A percentile compares a stretch with the other conserved stretches of the same genome.
These are phyloP conservation scores for Curvularia sp. DNA, from an alignment of 2,329 filamentous ascomycete species.

Conservation along the genomic window DNA sequence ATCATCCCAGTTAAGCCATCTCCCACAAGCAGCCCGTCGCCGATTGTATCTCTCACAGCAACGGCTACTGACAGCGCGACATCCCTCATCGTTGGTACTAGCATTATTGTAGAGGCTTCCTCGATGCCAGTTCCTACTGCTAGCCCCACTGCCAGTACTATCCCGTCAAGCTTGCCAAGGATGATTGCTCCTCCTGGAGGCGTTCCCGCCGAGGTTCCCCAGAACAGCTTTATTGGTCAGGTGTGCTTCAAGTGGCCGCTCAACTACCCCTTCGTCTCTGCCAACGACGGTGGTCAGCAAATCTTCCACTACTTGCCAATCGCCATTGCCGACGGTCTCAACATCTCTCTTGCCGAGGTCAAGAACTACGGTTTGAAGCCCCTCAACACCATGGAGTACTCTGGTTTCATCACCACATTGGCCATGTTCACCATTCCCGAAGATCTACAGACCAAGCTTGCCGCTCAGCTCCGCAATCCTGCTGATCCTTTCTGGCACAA, in stretches of 20 bases:
- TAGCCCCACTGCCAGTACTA: slow-evolving; percentile 55
- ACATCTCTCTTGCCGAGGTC: slow-evolving; percentile 58
- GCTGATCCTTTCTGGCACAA: slow-evolving; percentile 79
- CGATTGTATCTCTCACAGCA: slow-evolving; percentile 53
- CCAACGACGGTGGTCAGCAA: slow-evolving; percentile 77
- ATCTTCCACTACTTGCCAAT: slow-evolving; percentile 80
- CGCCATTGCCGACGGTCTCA: slow-evolving; percentile 72
- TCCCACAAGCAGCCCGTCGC: slow-evolving; percentile 31
- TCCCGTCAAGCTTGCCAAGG: slow-evolving; percentile 73
- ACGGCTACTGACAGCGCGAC: slow-evolving; percentile 57
- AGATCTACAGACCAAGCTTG: slow-evolving; percentile 62
- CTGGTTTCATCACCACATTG: slow-evolving; percentile 82
- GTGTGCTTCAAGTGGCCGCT: slow-evolving; percentile 82
- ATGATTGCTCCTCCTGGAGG: slow-evolving; percentile 75
- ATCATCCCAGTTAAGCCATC: slow-evolving; percentile 27
- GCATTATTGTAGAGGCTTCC: slow-evolving; percentile 65
- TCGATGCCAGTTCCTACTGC: slow-evolving; percentile 50
- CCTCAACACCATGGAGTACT: slow-evolving; percentile 71
- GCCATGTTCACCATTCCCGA: slow-evolving; percentile 61
- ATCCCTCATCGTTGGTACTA: slow-evolving; percentile 63
- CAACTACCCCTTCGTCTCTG: slow-evolving; percentile 82
- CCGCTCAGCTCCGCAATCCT: slow-evolving; percentile 72
- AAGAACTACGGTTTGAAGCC: slow-evolving; percentile 76
- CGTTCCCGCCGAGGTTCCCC: slow-evolving; percentile 60
- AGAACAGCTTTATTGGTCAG: slow-evolving; percentile 75